phyloP scores from a whole-genome alignment of 1,284 basidiomycete genomes.

The Sporisorium iseilematis-ciliati region DNA sequence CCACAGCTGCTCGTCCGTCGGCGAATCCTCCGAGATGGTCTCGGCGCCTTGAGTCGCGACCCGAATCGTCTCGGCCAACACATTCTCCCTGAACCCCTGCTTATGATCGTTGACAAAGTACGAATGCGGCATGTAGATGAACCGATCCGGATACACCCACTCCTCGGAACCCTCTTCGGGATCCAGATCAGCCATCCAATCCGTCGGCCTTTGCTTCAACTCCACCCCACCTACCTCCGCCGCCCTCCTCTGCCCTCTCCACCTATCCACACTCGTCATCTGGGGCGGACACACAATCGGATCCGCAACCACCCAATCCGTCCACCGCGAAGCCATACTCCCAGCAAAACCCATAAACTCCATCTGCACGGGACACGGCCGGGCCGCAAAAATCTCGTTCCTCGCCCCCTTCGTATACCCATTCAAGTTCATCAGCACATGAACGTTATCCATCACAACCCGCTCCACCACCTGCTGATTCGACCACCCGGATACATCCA shows the following conservation, averaged over 20 bases:
- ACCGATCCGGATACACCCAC: constrained; percentile 74
- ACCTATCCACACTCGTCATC: constrained; percentile 71
- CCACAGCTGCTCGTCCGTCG: constrained; percentile 71
- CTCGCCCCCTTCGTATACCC: constrained; percentile 78
- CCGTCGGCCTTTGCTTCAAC: constrained; percentile 59
- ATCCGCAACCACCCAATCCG: constrained; percentile 76
- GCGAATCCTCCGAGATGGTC: background rate
- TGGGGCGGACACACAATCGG: constrained; percentile 74
- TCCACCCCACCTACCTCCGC: constrained; percentile 31
- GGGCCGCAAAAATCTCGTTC: constrained; percentile 77
- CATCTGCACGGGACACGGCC: constrained; percentile 76
- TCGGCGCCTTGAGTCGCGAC: constrained; percentile 11
- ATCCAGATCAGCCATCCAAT: constrained; percentile 73
- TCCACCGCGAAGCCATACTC: constrained; percentile 76
- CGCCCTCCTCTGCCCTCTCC: constrained; percentile 61
- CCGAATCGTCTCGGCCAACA: constrained; percentile 18
- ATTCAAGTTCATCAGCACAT: constrained; percentile 75
- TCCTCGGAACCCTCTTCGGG: constrained; percentile 73
- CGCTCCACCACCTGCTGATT: constrained; percentile 72
- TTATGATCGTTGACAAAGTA: constrained; percentile 78
- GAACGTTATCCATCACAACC: constrained; percentile 74
- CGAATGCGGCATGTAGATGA: constrained; percentile 73
- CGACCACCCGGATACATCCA: constrained; percentile 74
- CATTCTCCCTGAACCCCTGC: constrained; percentile 72
- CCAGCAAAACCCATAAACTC: constrained; percentile 74